Base-by-base conservation (phyloP, 805 yeast species). In the Candida mattraensis region DNA sequence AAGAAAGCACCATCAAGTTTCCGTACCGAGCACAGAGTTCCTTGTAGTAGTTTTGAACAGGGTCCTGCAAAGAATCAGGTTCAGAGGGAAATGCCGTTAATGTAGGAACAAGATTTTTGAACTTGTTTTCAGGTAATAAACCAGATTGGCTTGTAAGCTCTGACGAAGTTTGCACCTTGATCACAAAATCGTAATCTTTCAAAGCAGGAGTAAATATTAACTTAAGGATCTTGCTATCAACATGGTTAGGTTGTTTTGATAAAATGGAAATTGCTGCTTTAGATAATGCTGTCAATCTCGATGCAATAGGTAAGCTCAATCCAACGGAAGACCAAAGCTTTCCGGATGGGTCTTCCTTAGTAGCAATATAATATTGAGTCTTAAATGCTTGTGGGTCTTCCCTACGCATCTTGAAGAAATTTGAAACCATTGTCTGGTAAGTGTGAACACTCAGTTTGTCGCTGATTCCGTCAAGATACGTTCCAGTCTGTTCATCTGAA, bases 311-410 rank as follows among this genome's bases (percentile, higher is more conserved):
- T 37, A 84, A 66, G 2, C 76, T 66, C 25, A 72, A 52, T 14
- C 50, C 50, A 21, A 51, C 49, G 3, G 65, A 59, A 3, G 67
- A 54, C 91, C 96, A 93, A 40, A 87, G 57, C 30, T 78, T 78
- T 28, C 98, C 98, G 9, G 91, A 76, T n/a, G 80, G 77, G 54
- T 93, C 98, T 42, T 78, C 82, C 53, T 79, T 82, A 1, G 95
- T 76, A 1, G 83, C 95, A 44, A 91, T 78, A 50, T 87, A 87
- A 56, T 82, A 77, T 48, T 93, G 96, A 5, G 84, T 72, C 46
- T 76, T 81, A 37, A 83, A 59, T 15, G 93, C 87, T 24, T 80
- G 75, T 18, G 98, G 97, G 64, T 91, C 98, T 33, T 68, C 72
- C 40, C 76, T 74, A 41, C 97, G 74, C 34, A 85, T 66, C 41